phyloP scores from a whole-genome alignment of 495 filamentous ascomycete genomes.

The Eremomyces bilateralis region DNA sequence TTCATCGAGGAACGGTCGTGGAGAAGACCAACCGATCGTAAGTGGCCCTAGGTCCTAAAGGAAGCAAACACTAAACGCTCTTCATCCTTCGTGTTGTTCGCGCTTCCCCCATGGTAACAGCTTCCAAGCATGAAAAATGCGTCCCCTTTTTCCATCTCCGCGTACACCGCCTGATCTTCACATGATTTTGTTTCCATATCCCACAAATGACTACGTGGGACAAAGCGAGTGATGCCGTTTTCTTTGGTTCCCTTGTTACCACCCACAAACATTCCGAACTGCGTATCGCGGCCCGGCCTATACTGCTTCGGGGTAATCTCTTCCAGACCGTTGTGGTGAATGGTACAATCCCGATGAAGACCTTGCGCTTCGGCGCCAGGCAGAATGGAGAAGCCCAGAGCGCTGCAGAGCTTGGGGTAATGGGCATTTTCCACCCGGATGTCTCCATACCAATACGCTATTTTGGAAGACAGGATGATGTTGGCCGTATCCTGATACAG shows the following conservation, averaged over 20 bases:
- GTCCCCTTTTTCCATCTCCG: constrained; percentile 6
- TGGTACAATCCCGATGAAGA: constrained; percentile 19
- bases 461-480: constrained; percentile 12
- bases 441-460: constrained; percentile 8
- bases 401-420: constrained; percentile 14
- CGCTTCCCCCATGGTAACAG: constrained; percentile 7
- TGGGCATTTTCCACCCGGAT: not conserved
- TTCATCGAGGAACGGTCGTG: too few relatives aligned
- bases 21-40: not conserved
- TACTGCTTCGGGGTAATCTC: constrained; percentile 3
- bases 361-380: constrained; percentile 16
- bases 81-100: constrained; percentile 5
- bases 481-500: constrained; percentile 13
- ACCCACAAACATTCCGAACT: constrained; percentile 18
- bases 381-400: constrained; percentile 14
- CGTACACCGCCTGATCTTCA: constrained; percentile 5
- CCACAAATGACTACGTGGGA: constrained; percentile 25
- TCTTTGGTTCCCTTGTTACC: constrained; percentile 15
- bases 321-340: constrained; percentile 8
- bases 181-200: constrained; percentile 5
- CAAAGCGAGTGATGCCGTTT: constrained; percentile 25
- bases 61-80: constrained; percentile 2
- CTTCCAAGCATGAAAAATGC: constrained; percentile 6
- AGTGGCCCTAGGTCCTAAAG: constrained; percentile 3
- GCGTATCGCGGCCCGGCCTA: constrained; percentile 12